Percentiles rank a stretch among this genome's conserved stretches.
phyloP scores from a whole-genome alignment of 176 grass and related monocot genomes.

The Melocanna baccifera region DNA sequence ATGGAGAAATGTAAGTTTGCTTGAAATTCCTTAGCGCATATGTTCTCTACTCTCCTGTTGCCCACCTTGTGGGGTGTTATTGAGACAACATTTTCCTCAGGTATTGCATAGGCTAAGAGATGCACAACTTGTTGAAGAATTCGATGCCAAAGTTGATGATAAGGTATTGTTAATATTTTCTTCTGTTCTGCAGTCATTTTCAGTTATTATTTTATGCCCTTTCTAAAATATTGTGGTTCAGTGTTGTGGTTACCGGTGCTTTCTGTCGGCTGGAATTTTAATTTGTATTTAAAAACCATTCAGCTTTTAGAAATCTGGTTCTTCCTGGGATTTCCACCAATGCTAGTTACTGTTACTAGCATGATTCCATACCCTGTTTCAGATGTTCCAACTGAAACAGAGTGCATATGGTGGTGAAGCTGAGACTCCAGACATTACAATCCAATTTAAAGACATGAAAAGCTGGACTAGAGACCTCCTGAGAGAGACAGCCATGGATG shows the following conservation, averaged over 20 bases:
- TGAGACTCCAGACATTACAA: conserved; percentile 1
- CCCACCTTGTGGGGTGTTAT: conserved; percentile 25
- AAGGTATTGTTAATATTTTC: conserved; percentile 45
- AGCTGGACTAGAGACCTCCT: not conserved
- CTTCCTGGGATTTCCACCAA: conserved; percentile 3
- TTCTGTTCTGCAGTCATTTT: conserved; percentile 20
- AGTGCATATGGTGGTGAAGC: not conserved
- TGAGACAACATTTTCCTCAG: conserved; percentile 38
- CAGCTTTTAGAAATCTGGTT: conserved; percentile 7
- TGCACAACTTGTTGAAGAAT: conserved; percentile 74
- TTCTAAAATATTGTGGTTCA: not conserved
- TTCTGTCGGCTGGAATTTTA: not conserved
- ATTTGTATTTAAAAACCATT: not conserved
- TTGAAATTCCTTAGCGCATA: conserved; percentile 20
- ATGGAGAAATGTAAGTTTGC: conserved; percentile 82
- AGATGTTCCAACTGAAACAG: conserved; percentile 11
- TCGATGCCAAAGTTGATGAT: conserved; percentile 62
- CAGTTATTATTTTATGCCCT: conserved; percentile 6
- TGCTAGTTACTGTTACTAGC: not conserved
- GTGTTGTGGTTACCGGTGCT: not conserved
- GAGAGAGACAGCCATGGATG: not conserved
- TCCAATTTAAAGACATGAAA: not conserved
- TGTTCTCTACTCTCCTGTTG: conserved; percentile 27
- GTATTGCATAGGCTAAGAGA: conserved; percentile 82
- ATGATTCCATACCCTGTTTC: not conserved